Conservation (phyloP, 2,329 filamentous ascomycete genomes). For the Xylaria sp. region DNA sequence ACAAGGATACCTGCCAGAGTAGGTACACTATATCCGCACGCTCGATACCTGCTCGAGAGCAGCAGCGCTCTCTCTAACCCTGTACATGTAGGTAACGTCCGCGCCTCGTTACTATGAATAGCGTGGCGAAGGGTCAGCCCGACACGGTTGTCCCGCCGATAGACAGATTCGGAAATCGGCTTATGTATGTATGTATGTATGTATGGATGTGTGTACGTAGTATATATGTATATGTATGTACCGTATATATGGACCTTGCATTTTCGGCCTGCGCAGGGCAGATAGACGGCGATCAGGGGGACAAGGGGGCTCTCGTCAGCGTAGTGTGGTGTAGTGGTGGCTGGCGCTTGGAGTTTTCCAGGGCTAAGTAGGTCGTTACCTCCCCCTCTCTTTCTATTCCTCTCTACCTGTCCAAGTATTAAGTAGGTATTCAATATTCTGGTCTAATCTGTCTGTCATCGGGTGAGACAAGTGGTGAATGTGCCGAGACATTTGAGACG, state of each 20-base stretch:
- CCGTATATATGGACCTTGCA: slow-evolving; percentile 4
- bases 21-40: neutral
- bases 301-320: neutral
- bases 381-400: too few relatives aligned
- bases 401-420: too few relatives aligned
- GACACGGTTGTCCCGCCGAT: neutral
- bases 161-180: neutral
- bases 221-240: too few relatives aligned
- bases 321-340: too few relatives aligned
- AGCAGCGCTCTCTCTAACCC: neutral
- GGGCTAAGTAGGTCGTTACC: too few relatives aligned
- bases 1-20: neutral
- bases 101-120: neutral
- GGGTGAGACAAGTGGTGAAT: neutral
- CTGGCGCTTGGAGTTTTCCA: neutral
- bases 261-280: neutral
- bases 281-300: neutral
- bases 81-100: too few relatives aligned
- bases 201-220: too few relatives aligned
- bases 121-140: neutral
- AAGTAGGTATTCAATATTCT: too few relatives aligned
- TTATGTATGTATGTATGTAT: too few relatives aligned
- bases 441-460: neutral
- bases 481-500: neutral
- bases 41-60: neutral